Evolutionary conservation across 2,329 filamentous ascomycete genomes (phyloP), one percentile per base, ranked within the genome.

Genomic region (Cercospora zeina): DNA sequence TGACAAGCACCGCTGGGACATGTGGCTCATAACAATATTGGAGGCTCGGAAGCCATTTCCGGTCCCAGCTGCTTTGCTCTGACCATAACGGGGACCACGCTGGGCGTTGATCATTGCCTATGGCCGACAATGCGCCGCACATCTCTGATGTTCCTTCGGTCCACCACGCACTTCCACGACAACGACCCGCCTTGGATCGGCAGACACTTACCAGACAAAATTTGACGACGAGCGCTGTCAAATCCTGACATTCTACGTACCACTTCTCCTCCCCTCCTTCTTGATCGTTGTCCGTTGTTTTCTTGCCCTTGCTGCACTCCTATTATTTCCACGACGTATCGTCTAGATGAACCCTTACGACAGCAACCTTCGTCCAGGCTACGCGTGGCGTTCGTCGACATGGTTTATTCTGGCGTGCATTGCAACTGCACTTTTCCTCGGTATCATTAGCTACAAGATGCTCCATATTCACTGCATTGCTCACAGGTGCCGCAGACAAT

Each of bases 331-430:
- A 10, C 39, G 21, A 24, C 21, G 13, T 24, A 13, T 19, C 21
- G 7, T 45, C 39, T 80, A 82, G 5, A 45, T 45, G 39, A 7
- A 16, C 9, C 16, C 10, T 13, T 16, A 45, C 34, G 24, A 53
- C 49, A 31, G 49, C n/a, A 16, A 14, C 19, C 49, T 53, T 24
- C 65, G 21, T 53, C n/a, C 27, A 34, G 49, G 49, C 49, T 53
- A 33, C 49, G n/a, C 27, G 31, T 53, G 49, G 49, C 49, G 49
- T 21, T 53, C 49, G 16, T 53, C 49, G 19, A 53, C 14, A 53
- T 53, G 49, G 49, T 53, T 31, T 24, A 53, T 53, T 21, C 31
- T 53, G 27, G 24, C 49, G 24, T 53, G 49, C 49, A 53, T 53
- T 7, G 49, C 49, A 16, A 53, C 31, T 31, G 49, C 49, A 31